Evolutionary conservation across 2,329 filamentous ascomycete species (phyloP).

Genomic region (Coniochaeta prunicola): DNA sequence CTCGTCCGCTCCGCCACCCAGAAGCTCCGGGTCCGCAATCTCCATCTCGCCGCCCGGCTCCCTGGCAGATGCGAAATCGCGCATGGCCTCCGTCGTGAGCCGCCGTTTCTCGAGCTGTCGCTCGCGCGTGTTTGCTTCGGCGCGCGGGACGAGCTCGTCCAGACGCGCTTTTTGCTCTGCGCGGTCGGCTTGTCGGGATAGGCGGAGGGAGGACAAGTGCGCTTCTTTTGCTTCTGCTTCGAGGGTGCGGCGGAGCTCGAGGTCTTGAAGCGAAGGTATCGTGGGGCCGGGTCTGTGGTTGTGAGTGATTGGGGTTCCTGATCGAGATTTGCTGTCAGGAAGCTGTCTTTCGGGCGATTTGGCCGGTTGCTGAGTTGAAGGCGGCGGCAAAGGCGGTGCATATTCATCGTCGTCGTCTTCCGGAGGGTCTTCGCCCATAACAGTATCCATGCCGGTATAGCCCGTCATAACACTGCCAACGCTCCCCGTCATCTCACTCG

Average conservation of each 20-base stretch:
- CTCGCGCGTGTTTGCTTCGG: conserved; percentile 76
- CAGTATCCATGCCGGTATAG: background rate
- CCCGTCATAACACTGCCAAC: background rate
- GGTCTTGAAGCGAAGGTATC: conserved; percentile 68
- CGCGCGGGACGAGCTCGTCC: conserved; percentile 76
- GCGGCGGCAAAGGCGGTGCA: conserved; percentile 35
- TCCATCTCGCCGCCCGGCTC: conserved; percentile 49
- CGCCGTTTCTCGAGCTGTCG: conserved; percentile 79
- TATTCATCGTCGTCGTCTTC: conserved; percentile 56
- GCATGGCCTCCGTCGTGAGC: conserved; percentile 64
- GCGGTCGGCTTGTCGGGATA: conserved; percentile 57
- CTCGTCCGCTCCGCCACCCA: conserved; percentile 70
- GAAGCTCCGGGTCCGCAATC: conserved; percentile 65
- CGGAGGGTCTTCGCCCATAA: conserved; percentile 23
- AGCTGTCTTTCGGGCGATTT: conserved; percentile 23
- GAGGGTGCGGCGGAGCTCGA: conserved; percentile 52
- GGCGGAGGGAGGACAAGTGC: conserved; percentile 45
- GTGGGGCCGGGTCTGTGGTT: conserved; percentile 38
- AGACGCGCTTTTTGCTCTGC: conserved; percentile 61
- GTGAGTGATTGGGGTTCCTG: conserved; percentile 11
- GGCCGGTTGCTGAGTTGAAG: conserved; percentile 32
- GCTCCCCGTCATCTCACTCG: conserved; percentile 5
- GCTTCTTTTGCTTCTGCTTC: conserved; percentile 40
- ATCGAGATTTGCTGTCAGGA: conserved; percentile 10
- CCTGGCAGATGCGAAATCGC: conserved; percentile 63